Evolutionary conservation across 2,329 filamentous ascomycete species (phyloP).

Genomic region (Calonectria henricotiae): DNA sequence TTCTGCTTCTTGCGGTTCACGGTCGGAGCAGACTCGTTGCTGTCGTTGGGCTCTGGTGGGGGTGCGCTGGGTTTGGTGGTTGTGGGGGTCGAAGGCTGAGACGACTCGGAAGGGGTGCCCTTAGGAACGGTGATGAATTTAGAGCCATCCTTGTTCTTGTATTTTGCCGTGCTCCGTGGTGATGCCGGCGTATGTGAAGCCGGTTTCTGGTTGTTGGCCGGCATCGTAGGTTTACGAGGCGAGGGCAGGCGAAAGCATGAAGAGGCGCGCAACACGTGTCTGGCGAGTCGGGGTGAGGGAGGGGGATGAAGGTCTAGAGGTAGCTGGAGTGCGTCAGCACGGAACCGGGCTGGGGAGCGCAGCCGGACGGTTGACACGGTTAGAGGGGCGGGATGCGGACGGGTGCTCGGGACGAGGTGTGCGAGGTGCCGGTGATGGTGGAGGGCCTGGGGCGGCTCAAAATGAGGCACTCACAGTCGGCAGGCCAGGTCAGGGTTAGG

Average conservation of each 20-base stretch:
- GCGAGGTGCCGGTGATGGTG: conserved; percentile 47
- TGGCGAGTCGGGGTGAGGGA: conserved; percentile 46
- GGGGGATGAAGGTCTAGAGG: conserved; percentile 41
- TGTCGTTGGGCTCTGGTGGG: conserved; percentile 52
- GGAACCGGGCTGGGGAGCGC: conserved; percentile 42
- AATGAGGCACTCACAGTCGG: conserved; percentile 58
- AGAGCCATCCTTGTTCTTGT: conserved; percentile 79
- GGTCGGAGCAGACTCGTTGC: conserved; percentile 61
- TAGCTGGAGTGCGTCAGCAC: conserved; percentile 48
- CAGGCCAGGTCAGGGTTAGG: conserved; percentile 58
- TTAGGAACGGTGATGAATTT: conserved; percentile 80
- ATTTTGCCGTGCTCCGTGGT: conserved; percentile 72
- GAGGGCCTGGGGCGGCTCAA: conserved; percentile 55
- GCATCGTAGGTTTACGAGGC: conserved; percentile 63
- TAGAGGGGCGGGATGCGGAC: conserved; percentile 44
- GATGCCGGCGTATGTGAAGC: conserved; percentile 68
- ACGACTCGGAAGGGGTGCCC: conserved; percentile 67
- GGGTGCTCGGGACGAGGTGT: conserved; percentile 35
- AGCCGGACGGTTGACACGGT: conserved; percentile 41
- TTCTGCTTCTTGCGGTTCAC: conserved; percentile 98
- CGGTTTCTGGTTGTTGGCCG: conserved; percentile 69
- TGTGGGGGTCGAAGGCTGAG: conserved; percentile 69
- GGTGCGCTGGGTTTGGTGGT: conserved; percentile 59
- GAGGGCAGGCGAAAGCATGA: conserved; percentile 60
- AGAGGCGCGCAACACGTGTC: conserved; percentile 56